Evolutionary conservation across 805 yeast genomes (phyloP).

Genomic region (Metschnikowia baotianmanensis): DNA sequence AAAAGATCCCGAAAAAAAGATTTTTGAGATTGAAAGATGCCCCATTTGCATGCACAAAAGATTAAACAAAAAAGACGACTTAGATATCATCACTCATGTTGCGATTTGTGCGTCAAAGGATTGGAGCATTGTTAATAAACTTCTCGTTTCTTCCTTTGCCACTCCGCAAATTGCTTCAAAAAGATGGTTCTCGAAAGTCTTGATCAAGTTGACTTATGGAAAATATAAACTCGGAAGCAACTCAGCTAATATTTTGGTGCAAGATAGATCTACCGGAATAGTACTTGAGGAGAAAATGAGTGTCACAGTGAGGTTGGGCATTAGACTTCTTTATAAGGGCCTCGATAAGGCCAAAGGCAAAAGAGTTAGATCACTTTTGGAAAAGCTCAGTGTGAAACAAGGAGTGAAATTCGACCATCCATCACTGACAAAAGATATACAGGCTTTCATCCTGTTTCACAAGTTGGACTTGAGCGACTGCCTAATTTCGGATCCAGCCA

Average conservation of each 20-base stretch:
- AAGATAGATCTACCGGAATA: conserved; percentile 85
- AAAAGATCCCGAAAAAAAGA: conserved; percentile 28
- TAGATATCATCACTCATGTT: conserved; percentile 79
- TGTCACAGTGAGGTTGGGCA: conserved; percentile 83
- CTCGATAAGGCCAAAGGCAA: conserved; percentile 58
- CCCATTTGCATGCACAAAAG: conserved; percentile 75
- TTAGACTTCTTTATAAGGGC: conserved; percentile 77
- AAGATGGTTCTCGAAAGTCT: conserved; percentile 82
- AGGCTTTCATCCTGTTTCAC: conserved; percentile 78
- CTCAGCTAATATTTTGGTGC: conserved; percentile 92
- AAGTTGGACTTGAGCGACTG: conserved; percentile 75
- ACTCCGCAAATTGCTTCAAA: conserved; percentile 80
- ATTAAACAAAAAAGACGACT: conserved; percentile 49
- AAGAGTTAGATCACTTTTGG: conserved; percentile 58
- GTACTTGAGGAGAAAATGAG: conserved; percentile 93
- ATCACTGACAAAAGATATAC: conserved; percentile 62
- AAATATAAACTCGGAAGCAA: conserved; percentile 78
- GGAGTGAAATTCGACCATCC: conserved; percentile 81
- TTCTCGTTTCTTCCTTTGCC: conserved; percentile 66
- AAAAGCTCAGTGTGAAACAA: conserved; percentile 69
- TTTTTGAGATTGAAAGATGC: conserved; percentile 66
- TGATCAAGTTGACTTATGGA: conserved; percentile 86
- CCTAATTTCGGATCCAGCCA: conserved; percentile 41
- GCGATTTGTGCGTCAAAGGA: conserved; percentile 82
- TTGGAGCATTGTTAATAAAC: conserved; percentile 65